Evolutionary conservation across 1,284 basidiomycete species (phyloP), one percentile per base, ranked within the genome.

Genomic region (Apiotrichum porosum): DNA sequence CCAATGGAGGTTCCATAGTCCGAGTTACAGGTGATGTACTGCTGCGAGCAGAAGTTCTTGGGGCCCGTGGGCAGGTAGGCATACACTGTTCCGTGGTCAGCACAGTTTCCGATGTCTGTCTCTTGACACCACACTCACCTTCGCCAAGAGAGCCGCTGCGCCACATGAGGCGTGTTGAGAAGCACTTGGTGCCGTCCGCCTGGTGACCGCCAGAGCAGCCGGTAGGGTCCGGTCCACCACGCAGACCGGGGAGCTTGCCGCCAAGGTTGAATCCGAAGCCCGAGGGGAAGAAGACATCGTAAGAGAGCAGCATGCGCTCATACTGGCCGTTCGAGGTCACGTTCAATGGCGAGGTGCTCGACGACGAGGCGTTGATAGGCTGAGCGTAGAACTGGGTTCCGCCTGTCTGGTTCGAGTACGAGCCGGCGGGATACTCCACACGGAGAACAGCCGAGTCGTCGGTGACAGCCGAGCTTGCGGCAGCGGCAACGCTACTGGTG

Each of bases 161-260:
- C 71, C 71, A 75, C 73, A 75, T 75, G 35, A 75, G 56, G 14
- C 73, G 54, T 1, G 70, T 60, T n/a, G 62, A 66, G 60, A 74
- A 75, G 56, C 73, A 75, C 3, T 49, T 50, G 37, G 56, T 60
- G 10, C 71, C 71, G 54, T 74, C 61, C 14, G 70, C 62, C 44
- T 70, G 58, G 32, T 57, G 61, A 0, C 73, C 73, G 6, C 73
- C 73, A 3, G 70, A 69, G 57, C 73, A 75, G 5, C 70, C 71
- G 9, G 34, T 37, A 0, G 60, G 12, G 35, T 68, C 65, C 0
- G 62, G 56, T 9, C 73, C 73, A 19, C 72, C 73, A 43, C 72
- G 53, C 22, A 75, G 52, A 17, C 73, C 73, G 4, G 73, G 70
- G 3, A 75, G 61, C 54, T 75, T 75, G n/a, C 73, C 73, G 9